These are phyloP conservation scores for Blastobotrys niveus DNA, from an alignment of 1,139 yeast genomes.

Conservation along the genomic window DNA sequence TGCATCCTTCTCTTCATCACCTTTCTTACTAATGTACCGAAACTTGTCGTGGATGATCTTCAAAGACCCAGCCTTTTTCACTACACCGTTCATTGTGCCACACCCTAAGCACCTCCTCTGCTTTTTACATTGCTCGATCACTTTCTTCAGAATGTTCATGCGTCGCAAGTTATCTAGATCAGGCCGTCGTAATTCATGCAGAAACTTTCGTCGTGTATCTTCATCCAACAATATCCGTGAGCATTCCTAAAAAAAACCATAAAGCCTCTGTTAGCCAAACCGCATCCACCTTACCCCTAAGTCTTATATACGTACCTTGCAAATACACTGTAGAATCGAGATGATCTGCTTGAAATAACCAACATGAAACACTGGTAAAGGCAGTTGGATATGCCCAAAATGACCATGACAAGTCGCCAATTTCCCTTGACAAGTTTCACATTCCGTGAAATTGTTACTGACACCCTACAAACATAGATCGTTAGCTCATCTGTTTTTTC, in stretches of 20 bases:
- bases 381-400: conserved; percentile 89
- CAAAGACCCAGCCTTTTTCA: conserved; percentile 93
- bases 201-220: conserved; percentile 58
- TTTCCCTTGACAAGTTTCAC: conserved; percentile 87
- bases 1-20: conserved; percentile 72
- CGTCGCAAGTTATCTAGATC: conserved; percentile 85
- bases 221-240: conserved; percentile 74
- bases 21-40: conserved; percentile 90
- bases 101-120: conserved; percentile 87
- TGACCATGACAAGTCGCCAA: conserved; percentile 97
- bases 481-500: conserved; percentile 4
- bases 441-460: conserved; percentile 75
- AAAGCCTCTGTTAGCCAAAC: conserved; percentile 11
- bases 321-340: conserved; percentile 81
- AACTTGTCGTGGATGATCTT: conserved; percentile 94
- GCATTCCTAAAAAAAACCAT: conserved; percentile 57
- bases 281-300: background rate
- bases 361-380: conserved; percentile 94
- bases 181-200: conserved; percentile 76
- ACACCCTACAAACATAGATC: conserved; percentile 53
- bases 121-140: conserved; percentile 89
- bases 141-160: conserved; percentile 77
- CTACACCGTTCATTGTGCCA: conserved; percentile 90
- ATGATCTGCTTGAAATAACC: conserved; percentile 94
- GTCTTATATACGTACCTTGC: conserved; percentile 44